phyloP scores from a whole-genome alignment of 2,329 filamentous ascomycete species.

The Neodidymelliopsis sp. region DNA sequence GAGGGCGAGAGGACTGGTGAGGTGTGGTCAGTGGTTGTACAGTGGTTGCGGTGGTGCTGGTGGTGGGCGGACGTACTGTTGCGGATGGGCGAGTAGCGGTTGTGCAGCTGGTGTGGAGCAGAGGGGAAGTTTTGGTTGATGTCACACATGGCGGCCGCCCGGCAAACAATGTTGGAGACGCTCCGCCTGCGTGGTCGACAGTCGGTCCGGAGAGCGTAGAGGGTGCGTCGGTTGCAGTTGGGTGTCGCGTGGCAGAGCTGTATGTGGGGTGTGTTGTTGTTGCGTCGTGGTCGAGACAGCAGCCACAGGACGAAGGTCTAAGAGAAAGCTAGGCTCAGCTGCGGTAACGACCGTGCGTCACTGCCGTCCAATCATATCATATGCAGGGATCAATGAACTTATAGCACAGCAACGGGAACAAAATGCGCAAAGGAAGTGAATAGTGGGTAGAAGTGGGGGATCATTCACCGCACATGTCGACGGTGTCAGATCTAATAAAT shows the following conservation, averaged over 20 bases:
- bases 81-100: constrained; percentile 66
- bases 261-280: constrained; percentile 29
- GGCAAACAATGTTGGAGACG: constrained; percentile 28
- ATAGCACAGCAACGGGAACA: constrained; percentile 10
- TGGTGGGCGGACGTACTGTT: constrained; percentile 58
- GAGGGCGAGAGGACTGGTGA: constrained; percentile 47
- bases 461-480: constrained; percentile 27
- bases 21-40: constrained; percentile 19
- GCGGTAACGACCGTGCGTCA: constrained; percentile 6
- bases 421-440: background rate
- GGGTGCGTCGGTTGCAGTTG: constrained; percentile 3
- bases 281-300: constrained; percentile 26
- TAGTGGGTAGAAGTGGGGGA: constrained; percentile 21
- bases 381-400: background rate
- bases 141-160: constrained; percentile 60
- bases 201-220: constrained; percentile 2
- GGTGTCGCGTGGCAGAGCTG: constrained; percentile 13
- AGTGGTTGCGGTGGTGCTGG: constrained; percentile 12
- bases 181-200: constrained; percentile 21
- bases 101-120: constrained; percentile 68
- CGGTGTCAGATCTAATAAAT: constrained; percentile 41
- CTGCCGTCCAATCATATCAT: constrained; percentile 12
- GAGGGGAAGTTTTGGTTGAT: constrained; percentile 66
- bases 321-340: constrained; percentile 7
- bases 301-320: constrained; percentile 23